phyloP scores from a whole-genome alignment of 345 rosid species.

The Angophora floribunda region DNA sequence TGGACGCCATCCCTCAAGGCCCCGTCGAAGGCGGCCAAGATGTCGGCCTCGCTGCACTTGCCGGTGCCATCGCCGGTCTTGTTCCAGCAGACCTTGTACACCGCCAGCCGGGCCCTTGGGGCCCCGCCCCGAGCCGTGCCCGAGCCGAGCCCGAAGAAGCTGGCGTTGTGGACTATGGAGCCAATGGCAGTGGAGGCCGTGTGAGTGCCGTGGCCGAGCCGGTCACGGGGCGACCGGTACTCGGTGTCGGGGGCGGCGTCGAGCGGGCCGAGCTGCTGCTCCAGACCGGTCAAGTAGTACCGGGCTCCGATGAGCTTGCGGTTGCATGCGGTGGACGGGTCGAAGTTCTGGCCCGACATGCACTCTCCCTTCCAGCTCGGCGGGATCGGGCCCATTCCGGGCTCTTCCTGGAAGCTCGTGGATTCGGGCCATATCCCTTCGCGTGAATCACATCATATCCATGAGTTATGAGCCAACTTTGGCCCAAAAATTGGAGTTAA shows the following conservation, averaged over 20 bases:
- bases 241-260: slow-evolving; percentile 17
- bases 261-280: slow-evolving; percentile 20
- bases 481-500: background rate
- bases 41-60: slow-evolving; percentile 38
- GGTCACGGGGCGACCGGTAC: slow-evolving; percentile 49
- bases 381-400: slow-evolving; percentile 34
- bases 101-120: slow-evolving; percentile 47
- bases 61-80: slow-evolving; percentile 7
- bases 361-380: slow-evolving; percentile 53
- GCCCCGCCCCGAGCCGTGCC: slow-evolving; percentile 64
- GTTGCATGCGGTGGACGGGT: slow-evolving; percentile 44
- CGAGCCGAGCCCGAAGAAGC: slow-evolving; percentile 20
- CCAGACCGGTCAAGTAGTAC: slow-evolving; percentile 45
- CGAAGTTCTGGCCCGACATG: slow-evolving; percentile 36
- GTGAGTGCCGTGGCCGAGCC: slow-evolving; percentile 59
- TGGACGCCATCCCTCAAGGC: slow-evolving; percentile 42
- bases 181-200: slow-evolving; percentile 57
- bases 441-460: background rate
- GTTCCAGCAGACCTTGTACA: slow-evolving; percentile 50
- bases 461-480: background rate
- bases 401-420: slow-evolving; percentile 41
- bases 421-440: slow-evolving; percentile 77
- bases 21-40: slow-evolving; percentile 47
- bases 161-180: slow-evolving; percentile 21
- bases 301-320: slow-evolving; percentile 63